Evolutionary conservation across 1,139 yeast genomes (phyloP).

Genomic region (Yueomyces sp.): DNA sequence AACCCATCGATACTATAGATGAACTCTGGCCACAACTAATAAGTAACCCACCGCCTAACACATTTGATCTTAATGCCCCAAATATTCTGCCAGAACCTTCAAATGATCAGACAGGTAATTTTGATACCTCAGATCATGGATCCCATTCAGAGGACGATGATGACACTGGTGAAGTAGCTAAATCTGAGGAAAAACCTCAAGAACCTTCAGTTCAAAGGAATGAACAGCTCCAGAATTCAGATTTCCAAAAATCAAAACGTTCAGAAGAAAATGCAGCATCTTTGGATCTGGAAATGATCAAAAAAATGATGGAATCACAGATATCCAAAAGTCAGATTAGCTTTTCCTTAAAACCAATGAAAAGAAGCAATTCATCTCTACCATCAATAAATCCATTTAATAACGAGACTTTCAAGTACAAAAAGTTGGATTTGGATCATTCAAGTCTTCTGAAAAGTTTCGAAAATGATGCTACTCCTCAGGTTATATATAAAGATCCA

Average conservation of each 20-base stretch:
- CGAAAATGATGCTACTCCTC: slow-evolving; percentile 34
- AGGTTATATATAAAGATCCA: slow-evolving; percentile 50
- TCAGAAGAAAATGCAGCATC: slow-evolving; percentile 3
- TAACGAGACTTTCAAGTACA: slow-evolving; percentile 5
- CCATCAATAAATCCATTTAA: neutral
- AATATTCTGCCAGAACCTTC: neutral
- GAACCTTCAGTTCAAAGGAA: neutral
- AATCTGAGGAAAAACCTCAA: neutral
- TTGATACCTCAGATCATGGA: neutral
- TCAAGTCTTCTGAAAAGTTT: slow-evolving; percentile 21
- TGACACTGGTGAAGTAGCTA: neutral
- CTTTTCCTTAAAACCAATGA: neutral
- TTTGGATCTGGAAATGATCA: slow-evolving; percentile 6
- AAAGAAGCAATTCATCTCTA: neutral
- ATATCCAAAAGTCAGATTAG: neutral
- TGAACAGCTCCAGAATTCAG: slow-evolving; percentile 5
- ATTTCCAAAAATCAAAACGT: neutral
- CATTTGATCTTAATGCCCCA: neutral
- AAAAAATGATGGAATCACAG: neutral
- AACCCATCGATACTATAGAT: neutral
- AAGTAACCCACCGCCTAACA: neutral
- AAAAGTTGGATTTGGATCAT: slow-evolving; percentile 5
- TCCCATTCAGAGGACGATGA: neutral
- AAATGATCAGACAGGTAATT: neutral
- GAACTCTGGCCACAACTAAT: slow-evolving; percentile 1